These are phyloP conservation scores for Xylaria sp. DNA, from an alignment of 2,329 filamentous ascomycete genomes.

Conservation along the genomic window DNA sequence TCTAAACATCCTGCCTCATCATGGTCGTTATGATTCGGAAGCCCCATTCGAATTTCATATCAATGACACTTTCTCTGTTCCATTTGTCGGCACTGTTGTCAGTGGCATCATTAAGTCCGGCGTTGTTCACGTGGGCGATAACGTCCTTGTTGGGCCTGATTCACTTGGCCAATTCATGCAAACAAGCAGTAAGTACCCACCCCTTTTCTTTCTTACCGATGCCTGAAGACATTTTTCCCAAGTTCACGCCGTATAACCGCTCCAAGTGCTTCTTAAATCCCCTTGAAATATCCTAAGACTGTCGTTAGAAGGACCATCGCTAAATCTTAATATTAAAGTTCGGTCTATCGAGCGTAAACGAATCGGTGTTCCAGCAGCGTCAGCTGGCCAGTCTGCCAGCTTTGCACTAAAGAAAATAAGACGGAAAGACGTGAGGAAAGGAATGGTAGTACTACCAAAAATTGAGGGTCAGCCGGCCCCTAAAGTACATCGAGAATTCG, in stretches of 20 bases:
- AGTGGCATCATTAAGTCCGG: conserved; percentile 92
- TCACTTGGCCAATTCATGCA: conserved; percentile 88
- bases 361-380: conserved; percentile 86
- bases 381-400: conserved; percentile 90
- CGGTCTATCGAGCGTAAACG: conserved; percentile 95
- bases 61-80: conserved; percentile 98
- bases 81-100: conserved; percentile 95
- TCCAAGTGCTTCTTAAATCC: not conserved
- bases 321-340: conserved; percentile 53
- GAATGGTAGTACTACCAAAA: conserved; percentile 95
- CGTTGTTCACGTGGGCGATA: conserved; percentile 90
- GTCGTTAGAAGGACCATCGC: not conserved
- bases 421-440: conserved; percentile 93
- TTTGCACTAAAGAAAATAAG: conserved; percentile 90
- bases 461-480: conserved; percentile 75
- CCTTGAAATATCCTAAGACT: not conserved
- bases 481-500: conserved; percentile 80
- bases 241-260: not conserved
- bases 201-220: not conserved
- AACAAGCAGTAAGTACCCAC: conserved; percentile 67
- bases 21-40: conserved; percentile 89
- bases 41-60: conserved; percentile 94
- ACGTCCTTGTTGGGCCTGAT: conserved; percentile 89
- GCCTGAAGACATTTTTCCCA: not conserved
- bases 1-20: conserved; percentile 93